Evolutionary conservation across 1,284 basidiomycete genomes (phyloP), one percentile per base, ranked within the genome.

Genomic region (Austroboletus niveus): DNA sequence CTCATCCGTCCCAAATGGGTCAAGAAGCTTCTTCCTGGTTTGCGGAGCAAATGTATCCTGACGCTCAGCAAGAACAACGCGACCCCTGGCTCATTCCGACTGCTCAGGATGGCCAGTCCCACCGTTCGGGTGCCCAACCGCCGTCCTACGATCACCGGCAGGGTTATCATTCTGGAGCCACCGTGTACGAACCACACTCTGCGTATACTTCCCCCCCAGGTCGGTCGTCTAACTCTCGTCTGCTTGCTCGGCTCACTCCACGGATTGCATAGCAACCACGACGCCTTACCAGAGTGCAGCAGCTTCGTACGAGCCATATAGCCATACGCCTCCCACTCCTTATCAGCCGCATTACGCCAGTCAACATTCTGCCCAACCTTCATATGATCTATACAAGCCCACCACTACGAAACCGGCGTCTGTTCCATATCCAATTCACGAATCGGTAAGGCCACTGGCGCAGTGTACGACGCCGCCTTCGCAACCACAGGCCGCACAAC

Each of bases 341-440:
- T 45, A 53, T 46, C 64, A 58, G 7, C 51, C 59, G 47, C 48
- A 57, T 10, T 47, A 36, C 42, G 49, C 46, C 45, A 56, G 51
- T 38, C 60, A 60, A 42, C 47, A 59, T 50, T 24, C 54, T 27
- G 15, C 29, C 38, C 56, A 59, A 29, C 39, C 48, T 14, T 17
- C 46, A 42, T 61, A 67, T 53, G 67, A 70, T 49, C 62, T 67
- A 29, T 73, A 72, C 58, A 68, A 64, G 45, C 66, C 72, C 17
- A 53, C 63, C 35, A 51, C 65, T 32, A 61, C 60, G 47, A 56
- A 44, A 38, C 57, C 62, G 42, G 38, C 44, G 41, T 56, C 58
- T 36, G 48, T 42, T 39, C 35, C 60, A 17, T 53, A 56, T 38
- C 32, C 38, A 35, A 47, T 53, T n/a, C 62, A 41, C 30, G 55